These are phyloP conservation scores for Mycena rebaudengoi DNA, from an alignment of 768 basidiomycete genomes.

Conservation along the genomic window DNA sequence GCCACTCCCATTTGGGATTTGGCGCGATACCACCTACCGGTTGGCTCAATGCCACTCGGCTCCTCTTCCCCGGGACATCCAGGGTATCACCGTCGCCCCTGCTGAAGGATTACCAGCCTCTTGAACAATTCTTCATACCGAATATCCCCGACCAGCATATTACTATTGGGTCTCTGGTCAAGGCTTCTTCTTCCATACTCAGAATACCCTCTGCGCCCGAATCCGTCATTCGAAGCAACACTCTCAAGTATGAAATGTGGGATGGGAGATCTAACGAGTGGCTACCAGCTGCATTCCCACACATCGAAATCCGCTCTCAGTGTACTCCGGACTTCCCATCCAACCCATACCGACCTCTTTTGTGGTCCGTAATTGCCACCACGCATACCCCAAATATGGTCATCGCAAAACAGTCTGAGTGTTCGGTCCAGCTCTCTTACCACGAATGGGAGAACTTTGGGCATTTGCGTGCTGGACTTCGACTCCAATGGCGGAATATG, in stretches of 20 bases:
- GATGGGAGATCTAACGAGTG: neutral
- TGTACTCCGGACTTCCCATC: slow-evolving; percentile 42
- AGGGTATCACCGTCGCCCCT: no score
- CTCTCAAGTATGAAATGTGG: slow-evolving; percentile 7
- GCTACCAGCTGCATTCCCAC: neutral
- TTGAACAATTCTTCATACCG: neutral
- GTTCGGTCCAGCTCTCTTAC: slow-evolving; percentile 47
- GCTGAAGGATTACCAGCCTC: slow-evolving; percentile 10
- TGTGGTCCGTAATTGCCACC: slow-evolving; percentile 43
- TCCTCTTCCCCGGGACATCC: no score
- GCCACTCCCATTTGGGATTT: slow-evolving; percentile 49
- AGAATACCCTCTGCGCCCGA: slow-evolving; percentile 19
- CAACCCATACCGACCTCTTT: slow-evolving; percentile 43
- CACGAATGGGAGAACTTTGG: slow-evolving; percentile 59
- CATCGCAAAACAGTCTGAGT: slow-evolving; percentile 49
- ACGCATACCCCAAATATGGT: no score
- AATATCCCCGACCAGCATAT: slow-evolving; percentile 32
- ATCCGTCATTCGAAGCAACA: slow-evolving; percentile 1
- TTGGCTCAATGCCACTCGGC: neutral
- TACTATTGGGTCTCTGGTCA: slow-evolving; percentile 45
- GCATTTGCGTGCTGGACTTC: slow-evolving; percentile 51
- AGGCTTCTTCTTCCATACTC: slow-evolving; percentile 40
- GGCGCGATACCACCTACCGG: slow-evolving; percentile 51
- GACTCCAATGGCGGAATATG: slow-evolving; percentile 62
- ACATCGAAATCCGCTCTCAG: slow-evolving; percentile 13